Conservation (phyloP, 225 moss, liverwort and hornwort genomes). For the Lunularia cruciata region DNA sequence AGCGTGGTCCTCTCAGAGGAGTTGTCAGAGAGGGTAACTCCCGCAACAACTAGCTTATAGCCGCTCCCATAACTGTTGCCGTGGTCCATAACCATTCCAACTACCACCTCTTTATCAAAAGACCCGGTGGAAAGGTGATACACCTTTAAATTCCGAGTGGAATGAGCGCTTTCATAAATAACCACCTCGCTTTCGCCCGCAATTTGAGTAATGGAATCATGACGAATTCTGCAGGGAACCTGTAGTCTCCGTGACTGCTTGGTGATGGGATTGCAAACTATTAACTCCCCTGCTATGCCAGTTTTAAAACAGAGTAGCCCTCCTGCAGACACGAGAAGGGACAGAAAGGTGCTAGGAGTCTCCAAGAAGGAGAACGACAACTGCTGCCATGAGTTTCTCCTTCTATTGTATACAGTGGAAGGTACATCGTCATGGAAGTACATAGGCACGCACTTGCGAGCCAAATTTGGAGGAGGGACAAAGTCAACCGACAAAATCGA, state of each 20-base stretch:
- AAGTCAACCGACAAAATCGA: conserved; percentile 41
- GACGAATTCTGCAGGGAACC: conserved; percentile 32
- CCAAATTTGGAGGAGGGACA: conserved; percentile 39
- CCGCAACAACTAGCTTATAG: conserved; percentile 44
- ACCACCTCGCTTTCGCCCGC: conserved; percentile 18
- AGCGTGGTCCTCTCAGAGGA: conserved; percentile 27
- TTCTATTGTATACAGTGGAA: conserved; percentile 35
- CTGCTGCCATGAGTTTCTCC: conserved; percentile 37
- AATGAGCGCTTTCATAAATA: conserved; percentile 25
- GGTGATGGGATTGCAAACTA: conserved; percentile 46
- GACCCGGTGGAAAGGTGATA: conserved; percentile 29
- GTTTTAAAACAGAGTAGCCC: conserved; percentile 44
- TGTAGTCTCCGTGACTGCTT: conserved; percentile 36
- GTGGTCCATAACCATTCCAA: conserved; percentile 35
- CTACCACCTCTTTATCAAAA: conserved; percentile 46
- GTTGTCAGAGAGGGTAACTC: conserved; percentile 28
- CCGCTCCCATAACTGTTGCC: conserved; percentile 33
- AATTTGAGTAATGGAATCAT: conserved; percentile 22
- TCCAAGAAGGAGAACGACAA: conserved; percentile 35
- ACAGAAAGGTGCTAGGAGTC: conserved; percentile 23
- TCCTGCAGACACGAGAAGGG: conserved; percentile 37
- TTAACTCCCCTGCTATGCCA: conserved; percentile 33
- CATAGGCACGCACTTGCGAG: conserved; percentile 41
- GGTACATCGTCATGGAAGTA: conserved; percentile 43
- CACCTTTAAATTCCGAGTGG: conserved; percentile 28